Base-by-base conservation (phyloP, 2,329 filamentous ascomycete species). In the Fusarium buxicola region DNA sequence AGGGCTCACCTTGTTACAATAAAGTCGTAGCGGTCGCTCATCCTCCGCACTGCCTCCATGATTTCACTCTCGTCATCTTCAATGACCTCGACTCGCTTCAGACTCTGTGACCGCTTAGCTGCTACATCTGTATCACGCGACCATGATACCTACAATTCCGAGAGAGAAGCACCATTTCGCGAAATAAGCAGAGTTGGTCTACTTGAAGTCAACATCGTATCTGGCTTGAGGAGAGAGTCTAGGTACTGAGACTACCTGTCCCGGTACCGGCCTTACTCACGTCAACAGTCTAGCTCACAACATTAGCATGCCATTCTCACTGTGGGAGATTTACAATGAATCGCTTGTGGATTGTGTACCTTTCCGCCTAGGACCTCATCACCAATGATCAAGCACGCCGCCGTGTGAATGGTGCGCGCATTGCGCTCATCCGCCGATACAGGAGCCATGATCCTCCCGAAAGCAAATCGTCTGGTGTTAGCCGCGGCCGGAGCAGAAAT, bases 291-390 rank as follows among this genome's bases (percentile, higher is more conserved):
- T 78, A 46, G 25, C 18, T 25, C 25, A 40, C 10, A 16, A 25
- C 40, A 49, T 62, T 32, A 63, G 59, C 46, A 32, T 38, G 38
- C 24, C 16, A 41, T 71, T 64, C 65, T 35, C 34, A 27, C 24
- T 24, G 16, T 9, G 21, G 21, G 21, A 47, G 24, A 6, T 16
- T 16, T 8, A 27, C 24, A 32, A 15, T 15, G 12, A 55, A 50
- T 47, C 36, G 31, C 43, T 31, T 49, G 13, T 36, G 8, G 15
- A 24, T 13, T 16, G 30, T 43, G 64, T 75, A 92, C 94, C 89
- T 98, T 98, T 70, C 95, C 94, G 18, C 93, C 94, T 5, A 98
- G 83, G 6, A 98, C 93, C 77, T 97, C 94, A 78, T 98, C 94
- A n/a, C 94, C 94, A 70, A 99, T 98, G 58, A 99, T 93, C 64